Percentiles rank a stretch among this genome's conserved stretches.
Conservation (phyloP, 169 alveolate species). For the Theileria parva region DNA sequence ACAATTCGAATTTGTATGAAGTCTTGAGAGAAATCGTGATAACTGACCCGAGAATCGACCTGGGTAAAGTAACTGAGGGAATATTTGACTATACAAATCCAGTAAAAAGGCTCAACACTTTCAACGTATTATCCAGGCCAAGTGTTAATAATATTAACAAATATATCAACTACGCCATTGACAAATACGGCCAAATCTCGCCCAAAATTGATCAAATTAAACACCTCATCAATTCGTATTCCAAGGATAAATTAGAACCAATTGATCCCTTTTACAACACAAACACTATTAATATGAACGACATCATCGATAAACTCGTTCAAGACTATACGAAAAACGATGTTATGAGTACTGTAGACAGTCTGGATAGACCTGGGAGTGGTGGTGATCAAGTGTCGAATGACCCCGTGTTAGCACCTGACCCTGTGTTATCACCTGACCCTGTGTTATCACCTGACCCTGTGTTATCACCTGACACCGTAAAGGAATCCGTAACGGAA, state of each 20-base stretch:
- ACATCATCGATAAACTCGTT: neutral
- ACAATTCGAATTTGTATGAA: constrained; percentile 26
- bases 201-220: neutral
- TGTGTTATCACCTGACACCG: no score
- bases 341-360: no score
- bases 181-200: neutral
- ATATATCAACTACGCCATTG: no score
- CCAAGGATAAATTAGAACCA: neutral
- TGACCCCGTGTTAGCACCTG: no score
- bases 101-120: neutral
- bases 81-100: constrained; percentile 28
- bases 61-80: constrained; percentile 37
- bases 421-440: no score
- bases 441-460: no score
- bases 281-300: neutral
- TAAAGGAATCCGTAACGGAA: neutral
- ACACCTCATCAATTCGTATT: neutral
- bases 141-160: no score
- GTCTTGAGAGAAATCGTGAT: constrained; percentile 18
- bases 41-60: constrained; percentile 46
- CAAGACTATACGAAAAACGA: neutral
- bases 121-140: neutral
- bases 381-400: no score
- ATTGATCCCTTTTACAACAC: neutral
- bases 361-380: no score